Percentiles rank a stretch among this genome's conserved stretches.
Evolutionary conservation across 345 rosid species (phyloP).

Genomic region (Eucalyptus caleyi): DNA sequence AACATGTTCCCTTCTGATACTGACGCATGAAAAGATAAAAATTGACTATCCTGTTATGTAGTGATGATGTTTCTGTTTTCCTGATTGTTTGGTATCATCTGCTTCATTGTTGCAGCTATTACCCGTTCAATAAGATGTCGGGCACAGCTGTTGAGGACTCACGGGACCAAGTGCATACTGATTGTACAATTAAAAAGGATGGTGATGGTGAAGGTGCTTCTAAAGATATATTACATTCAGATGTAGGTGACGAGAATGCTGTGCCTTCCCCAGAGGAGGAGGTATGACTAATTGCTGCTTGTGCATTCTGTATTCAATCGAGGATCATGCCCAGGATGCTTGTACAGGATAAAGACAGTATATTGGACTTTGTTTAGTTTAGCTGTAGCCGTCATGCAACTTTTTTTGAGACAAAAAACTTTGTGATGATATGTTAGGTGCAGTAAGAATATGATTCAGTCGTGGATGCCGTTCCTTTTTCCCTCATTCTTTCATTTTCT

Average conservation of each 20-base stretch:
- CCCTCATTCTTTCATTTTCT: not conserved
- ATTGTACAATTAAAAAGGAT: not conserved
- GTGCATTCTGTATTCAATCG: not conserved
- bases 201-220: not conserved
- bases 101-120: not conserved
- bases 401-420: not conserved
- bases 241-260: conserved; percentile 2
- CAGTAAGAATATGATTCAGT: not conserved
- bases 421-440: not conserved
- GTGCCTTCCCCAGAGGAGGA: conserved; percentile 31
- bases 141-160: conserved; percentile 14
- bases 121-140: not conserved
- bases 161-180: conserved; percentile 16
- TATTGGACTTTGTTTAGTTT: not conserved
- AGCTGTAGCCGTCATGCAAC: not conserved
- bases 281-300: conserved; percentile 8
- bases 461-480: not conserved
- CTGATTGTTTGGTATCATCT: not conserved
- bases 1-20: not conserved
- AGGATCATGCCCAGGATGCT: not conserved
- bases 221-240: conserved; percentile 1
- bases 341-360: not conserved
- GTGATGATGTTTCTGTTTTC: not conserved
- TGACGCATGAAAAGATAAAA: not conserved
- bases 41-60: not conserved